Evolutionary conservation across 202 grass and related monocot species (phyloP).

Genomic region (Schoenoplectus triqueter): DNA sequence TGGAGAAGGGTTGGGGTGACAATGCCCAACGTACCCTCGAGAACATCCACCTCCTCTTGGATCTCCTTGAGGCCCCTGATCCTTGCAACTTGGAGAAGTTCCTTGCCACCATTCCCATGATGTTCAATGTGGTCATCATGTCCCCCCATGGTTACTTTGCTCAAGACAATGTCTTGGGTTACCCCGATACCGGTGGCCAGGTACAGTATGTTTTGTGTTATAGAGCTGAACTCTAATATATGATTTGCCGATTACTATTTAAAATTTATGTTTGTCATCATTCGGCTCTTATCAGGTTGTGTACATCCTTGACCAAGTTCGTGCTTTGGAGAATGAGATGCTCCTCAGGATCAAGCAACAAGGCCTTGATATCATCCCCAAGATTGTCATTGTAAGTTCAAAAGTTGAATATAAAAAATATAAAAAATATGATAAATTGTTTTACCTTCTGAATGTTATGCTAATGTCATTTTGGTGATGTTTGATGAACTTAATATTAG

Average conservation of each 20-base stretch:
- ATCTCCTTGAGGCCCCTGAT: conserved; percentile 93
- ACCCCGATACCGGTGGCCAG: conserved; percentile 94
- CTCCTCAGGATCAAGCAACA: conserved; percentile 96
- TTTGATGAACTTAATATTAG: conserved; percentile 44
- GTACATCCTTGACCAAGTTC: conserved; percentile 95
- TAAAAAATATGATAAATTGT: neutral
- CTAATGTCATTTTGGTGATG: conserved; percentile 8
- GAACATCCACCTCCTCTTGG: conserved; percentile 79
- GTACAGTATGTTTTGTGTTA: conserved; percentile 35
- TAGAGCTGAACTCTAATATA: neutral
- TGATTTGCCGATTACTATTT: neutral
- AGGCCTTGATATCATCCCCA: conserved; percentile 86
- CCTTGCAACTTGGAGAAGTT: conserved; percentile 88
- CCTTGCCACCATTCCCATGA: conserved; percentile 80
- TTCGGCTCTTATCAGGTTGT: conserved; percentile 58
- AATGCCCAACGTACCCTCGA: conserved; percentile 58
- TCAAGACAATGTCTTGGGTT: conserved; percentile 92
- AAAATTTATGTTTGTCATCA: conserved; percentile 38
- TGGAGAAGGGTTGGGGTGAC: conserved; percentile 97
- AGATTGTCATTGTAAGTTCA: conserved; percentile 84
- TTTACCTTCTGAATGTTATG: no score
- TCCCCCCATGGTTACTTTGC: conserved; percentile 93
- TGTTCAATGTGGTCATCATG: conserved; percentile 94
- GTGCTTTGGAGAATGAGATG: conserved; percentile 90
- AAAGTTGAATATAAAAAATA: neutral